Evolutionary conservation across 2,329 filamentous ascomycete genomes (phyloP).

Genomic region (Cladosporium sp.): DNA sequence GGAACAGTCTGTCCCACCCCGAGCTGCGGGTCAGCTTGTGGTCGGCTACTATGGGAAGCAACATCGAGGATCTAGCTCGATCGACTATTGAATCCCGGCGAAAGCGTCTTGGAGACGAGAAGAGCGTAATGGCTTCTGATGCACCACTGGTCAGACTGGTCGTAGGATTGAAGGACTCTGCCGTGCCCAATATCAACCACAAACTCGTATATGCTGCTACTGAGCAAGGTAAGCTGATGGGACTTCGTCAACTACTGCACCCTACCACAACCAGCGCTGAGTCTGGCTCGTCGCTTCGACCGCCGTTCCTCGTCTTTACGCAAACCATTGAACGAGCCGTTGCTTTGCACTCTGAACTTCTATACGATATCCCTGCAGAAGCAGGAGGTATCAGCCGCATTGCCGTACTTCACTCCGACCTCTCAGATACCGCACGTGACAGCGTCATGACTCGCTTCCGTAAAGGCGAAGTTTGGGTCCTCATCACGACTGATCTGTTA

Average conservation of each 20-base stretch:
- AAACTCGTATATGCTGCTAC: constrained; percentile 86
- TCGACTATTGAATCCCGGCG: constrained; percentile 59
- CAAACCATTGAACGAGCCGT: constrained; percentile 90
- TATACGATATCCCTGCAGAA: constrained; percentile 87
- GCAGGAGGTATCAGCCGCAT: constrained; percentile 81
- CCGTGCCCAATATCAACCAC: constrained; percentile 87
- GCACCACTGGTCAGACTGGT: constrained; percentile 72
- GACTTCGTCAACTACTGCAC: constrained; percentile 81
- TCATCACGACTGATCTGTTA: constrained; percentile 92
- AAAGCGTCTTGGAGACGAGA: constrained; percentile 18
- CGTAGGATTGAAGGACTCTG: constrained; percentile 93
- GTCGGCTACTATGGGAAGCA: constrained; percentile 96
- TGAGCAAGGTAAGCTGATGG: constrained; percentile 89
- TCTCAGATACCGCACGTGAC: constrained; percentile 71
- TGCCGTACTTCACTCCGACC: constrained; percentile 82
- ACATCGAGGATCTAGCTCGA: constrained; percentile 73
- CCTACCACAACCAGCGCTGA: constrained; percentile 61
- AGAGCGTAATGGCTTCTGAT: constrained; percentile 6
- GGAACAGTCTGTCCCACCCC: constrained; percentile 69
- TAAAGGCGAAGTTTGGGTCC: constrained; percentile 87
- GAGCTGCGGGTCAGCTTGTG: constrained; percentile 75
- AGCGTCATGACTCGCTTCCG: constrained; percentile 86
- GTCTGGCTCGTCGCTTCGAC: constrained; percentile 57
- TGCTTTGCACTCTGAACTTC: constrained; percentile 81
- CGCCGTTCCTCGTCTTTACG: constrained; percentile 92